Conservation (phyloP, 208 protist genomes). For the Trypanosomatidae sp. region DNA sequence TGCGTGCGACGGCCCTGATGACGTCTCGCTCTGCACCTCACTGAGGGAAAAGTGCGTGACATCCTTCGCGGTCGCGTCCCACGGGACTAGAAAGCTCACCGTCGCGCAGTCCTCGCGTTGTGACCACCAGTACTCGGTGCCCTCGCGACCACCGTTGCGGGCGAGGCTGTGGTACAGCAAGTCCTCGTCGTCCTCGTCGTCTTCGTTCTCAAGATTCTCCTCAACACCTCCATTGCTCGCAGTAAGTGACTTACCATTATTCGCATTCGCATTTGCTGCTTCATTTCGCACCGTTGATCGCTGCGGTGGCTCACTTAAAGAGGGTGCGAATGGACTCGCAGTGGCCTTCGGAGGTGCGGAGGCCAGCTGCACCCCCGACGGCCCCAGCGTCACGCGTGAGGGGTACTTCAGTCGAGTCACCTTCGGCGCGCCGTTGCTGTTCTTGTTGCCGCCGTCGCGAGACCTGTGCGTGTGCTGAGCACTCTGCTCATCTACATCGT, state of each 20-base stretch:
- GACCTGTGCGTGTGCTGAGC: background rate
- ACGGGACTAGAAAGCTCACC: conserved; percentile 71
- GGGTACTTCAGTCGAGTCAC: conserved; percentile 65
- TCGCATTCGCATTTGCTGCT: no score
- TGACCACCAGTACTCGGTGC: conserved; percentile 60
- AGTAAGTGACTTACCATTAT: no score
- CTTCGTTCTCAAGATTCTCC: background rate
- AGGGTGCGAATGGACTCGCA: conserved; percentile 42
- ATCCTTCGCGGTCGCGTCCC: conserved; percentile 33
- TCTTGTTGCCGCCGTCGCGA: background rate
- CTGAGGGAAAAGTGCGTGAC: conserved; percentile 44
- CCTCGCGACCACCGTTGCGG: conserved; percentile 63
- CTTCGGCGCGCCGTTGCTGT: conserved; percentile 9
- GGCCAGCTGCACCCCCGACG: conserved; percentile 49
- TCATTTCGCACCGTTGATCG: no score
- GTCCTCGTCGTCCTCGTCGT: conserved; percentile 46
- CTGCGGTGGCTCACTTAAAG: no score
- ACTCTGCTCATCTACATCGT: background rate
- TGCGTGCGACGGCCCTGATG: background rate
- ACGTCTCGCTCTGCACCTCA: background rate
- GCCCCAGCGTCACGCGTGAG: conserved; percentile 57
- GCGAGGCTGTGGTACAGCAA: conserved; percentile 62
- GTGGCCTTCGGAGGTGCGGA: conserved; percentile 28
- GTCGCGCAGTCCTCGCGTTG: conserved; percentile 64
- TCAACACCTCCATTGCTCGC: no score